Evolutionary conservation across 2,329 filamentous ascomycete genomes (phyloP).

Genomic region (Cordyceps javanica): DNA sequence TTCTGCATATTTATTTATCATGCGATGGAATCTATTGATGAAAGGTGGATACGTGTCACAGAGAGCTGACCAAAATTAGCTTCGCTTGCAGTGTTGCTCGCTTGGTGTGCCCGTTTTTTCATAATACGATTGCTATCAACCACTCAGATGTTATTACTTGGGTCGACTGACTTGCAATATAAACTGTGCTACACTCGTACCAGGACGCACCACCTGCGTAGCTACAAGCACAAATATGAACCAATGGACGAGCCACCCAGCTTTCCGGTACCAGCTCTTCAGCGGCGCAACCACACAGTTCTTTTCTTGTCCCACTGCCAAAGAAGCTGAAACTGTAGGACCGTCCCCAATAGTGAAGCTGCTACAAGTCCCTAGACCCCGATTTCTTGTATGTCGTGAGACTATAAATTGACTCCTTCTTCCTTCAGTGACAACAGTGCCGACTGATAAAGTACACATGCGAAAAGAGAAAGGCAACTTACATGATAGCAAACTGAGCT

Average conservation of each 20-base stretch:
- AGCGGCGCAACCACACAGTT: background rate
- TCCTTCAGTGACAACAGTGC: background rate
- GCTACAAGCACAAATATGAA: background rate
- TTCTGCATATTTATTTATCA: background rate
- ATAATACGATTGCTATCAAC: background rate
- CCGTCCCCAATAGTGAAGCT: background rate
- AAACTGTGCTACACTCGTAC: background rate
- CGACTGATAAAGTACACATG: background rate
- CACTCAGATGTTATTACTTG: background rate
- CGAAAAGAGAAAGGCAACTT: too few relatives aligned
- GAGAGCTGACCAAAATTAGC: too few relatives aligned
- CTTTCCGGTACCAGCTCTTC: background rate
- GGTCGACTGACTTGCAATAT: too few relatives aligned
- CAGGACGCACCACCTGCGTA: background rate
- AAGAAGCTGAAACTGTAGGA: background rate
- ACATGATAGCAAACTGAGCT: background rate
- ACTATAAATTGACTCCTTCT: background rate
- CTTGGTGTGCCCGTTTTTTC: background rate
- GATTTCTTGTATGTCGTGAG: background rate
- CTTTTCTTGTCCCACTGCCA: background rate
- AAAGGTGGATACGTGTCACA: background rate
- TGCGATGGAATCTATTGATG: background rate
- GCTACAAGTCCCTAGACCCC: background rate
- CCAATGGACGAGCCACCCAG: background rate
- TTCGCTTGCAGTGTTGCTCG: too few relatives aligned